Base-by-base conservation (phyloP, 169 alveolate species). In the Plasmodium falciparum region DNA sequence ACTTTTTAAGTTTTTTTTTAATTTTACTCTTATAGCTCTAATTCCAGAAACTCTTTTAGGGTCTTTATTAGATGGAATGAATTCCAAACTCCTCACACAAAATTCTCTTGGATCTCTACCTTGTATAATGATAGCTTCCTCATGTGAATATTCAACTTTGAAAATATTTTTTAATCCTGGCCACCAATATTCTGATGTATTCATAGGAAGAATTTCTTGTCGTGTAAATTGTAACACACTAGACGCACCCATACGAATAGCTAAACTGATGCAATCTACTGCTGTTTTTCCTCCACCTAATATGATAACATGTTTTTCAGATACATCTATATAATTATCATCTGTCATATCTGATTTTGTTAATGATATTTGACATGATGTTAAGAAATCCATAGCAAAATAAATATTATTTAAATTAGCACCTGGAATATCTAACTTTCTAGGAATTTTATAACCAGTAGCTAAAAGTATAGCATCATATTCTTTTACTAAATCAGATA, bases 201-300 rank as follows among this genome's bases (percentile, higher is more conserved):
- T 86, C 22, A 43, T 22, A 54, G 93, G 91, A 3, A 83, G 89
- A 15, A 50, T 49, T 5, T 90, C 93, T 39, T 93, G 86, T 61
- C 95, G 85, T 6, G 95, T 90, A 76, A 93, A 93, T 61, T 93
- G 95, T 47, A 93, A 80, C 24, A 93, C 96, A 47, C 92, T 86
- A 65, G 88, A 86, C 24, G 95, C 95, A 2, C 94, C 94, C 92
- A 91, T 65, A 49, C 96, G 95, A 54, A 93, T 85, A 11, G 96
- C 93, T 17, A 93, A 91, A 49, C 92, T 93, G 8, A 93, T 91
- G 54, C 96, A 93, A 52, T 93, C 96, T 17, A 90, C 95, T 0
- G 95, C 96, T 11, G 96, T 93, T 88, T 93, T 93, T 58, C 96
- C 96, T n/a, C 96, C 96, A 1, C 96, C 96, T 29, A 93, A 71